A percentile compares a stretch with the other conserved stretches of the same genome.
Evolutionary conservation across 2,329 filamentous ascomycete species (phyloP).

Genomic region (Didymosphaeria variabile): DNA sequence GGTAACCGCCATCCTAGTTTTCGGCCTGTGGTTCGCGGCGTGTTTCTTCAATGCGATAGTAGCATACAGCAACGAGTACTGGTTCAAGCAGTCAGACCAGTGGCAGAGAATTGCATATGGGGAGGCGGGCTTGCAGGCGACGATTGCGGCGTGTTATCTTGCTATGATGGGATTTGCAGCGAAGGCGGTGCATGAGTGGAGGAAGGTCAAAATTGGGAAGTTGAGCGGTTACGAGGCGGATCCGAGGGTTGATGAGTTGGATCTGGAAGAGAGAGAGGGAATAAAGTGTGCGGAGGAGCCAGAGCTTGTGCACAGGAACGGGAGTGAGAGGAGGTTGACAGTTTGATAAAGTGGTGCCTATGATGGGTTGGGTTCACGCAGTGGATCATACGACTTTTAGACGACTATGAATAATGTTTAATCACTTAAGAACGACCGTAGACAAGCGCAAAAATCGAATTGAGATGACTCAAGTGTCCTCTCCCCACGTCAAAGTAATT

Average conservation of each 20-base stretch:
- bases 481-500: not conserved
- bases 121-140: constrained; percentile 9
- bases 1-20: constrained; percentile 8
- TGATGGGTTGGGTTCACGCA: not conserved
- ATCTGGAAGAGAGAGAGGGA: not conserved
- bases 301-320: not conserved
- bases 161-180: constrained; percentile 16
- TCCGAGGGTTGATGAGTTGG: constrained; percentile 2
- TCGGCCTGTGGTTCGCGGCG: constrained; percentile 2
- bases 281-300: not conserved
- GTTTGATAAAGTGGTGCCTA: not conserved
- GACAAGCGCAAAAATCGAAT: not conserved
- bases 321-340: not conserved
- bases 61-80: constrained; percentile 8
- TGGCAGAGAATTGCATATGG: constrained; percentile 12
- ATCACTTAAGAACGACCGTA: not conserved
- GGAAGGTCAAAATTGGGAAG: constrained; percentile 5
- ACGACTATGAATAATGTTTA: not conserved
- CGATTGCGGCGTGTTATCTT: constrained; percentile 9
- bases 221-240: not conserved
- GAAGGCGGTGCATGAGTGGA: constrained; percentile 15
- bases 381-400: not conserved
- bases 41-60: not conserved
- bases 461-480: not conserved
- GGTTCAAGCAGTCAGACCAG: not conserved